Evolutionary conservation across 179 eudicot species (phyloP).

Genomic region (Vitellaria paradoxa): DNA sequence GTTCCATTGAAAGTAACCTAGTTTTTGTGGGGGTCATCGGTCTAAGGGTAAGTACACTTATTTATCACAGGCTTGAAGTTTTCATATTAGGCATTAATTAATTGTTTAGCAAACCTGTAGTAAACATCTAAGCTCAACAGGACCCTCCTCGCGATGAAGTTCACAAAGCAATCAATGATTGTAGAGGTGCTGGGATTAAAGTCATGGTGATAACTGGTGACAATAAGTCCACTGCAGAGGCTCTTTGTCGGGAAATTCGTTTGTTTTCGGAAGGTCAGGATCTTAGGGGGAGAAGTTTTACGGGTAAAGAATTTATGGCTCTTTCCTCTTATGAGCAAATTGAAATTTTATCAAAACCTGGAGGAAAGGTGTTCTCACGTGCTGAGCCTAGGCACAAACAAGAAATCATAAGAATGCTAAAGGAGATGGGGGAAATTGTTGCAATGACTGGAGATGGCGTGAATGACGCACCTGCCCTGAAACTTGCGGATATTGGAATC

Average conservation of each 20-base stretch:
- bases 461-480: slow-evolving; percentile 88
- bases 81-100: background rate
- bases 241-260: slow-evolving; percentile 67
- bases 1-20: slow-evolving; percentile 61
- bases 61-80: background rate
- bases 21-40: slow-evolving; percentile 83
- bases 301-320: slow-evolving; percentile 81
- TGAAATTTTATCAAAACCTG: slow-evolving; percentile 51
- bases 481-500: slow-evolving; percentile 88
- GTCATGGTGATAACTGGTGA: slow-evolving; percentile 90
- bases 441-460: slow-evolving; percentile 99
- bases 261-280: slow-evolving; percentile 51
- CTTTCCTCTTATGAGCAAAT: slow-evolving; percentile 46
- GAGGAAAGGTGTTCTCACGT: slow-evolving; percentile 78
- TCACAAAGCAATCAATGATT: slow-evolving; percentile 59
- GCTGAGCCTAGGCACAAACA: slow-evolving; percentile 93
- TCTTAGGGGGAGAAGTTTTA: slow-evolving; percentile 58
- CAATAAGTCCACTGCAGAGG: slow-evolving; percentile 81
- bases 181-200: slow-evolving; percentile 73
- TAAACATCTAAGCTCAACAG: slow-evolving; percentile 25
- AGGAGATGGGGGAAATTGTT: slow-evolving; percentile 74
- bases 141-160: slow-evolving; percentile 92
- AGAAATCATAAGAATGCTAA: slow-evolving; percentile 74
- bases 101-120: background rate
- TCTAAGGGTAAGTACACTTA: slow-evolving; percentile 57